Base-by-base conservation (phyloP, 2,329 filamentous ascomycete species). In the Pseudogymnoascus destructans region DNA sequence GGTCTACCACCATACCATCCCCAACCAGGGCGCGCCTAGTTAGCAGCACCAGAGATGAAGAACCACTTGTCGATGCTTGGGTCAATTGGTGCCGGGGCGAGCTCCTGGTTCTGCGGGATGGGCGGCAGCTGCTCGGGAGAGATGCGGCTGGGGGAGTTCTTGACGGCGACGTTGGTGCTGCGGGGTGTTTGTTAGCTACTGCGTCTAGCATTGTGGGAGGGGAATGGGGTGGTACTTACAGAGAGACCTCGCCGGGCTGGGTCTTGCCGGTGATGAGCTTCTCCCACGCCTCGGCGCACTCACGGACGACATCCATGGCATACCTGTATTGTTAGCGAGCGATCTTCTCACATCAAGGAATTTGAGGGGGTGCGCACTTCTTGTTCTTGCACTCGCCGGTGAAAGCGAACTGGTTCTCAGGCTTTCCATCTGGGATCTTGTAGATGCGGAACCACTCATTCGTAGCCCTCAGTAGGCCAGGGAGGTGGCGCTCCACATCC, bases 361-460 rank as follows among this genome's bases (percentile, higher is more conserved):
- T 2, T 2, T 36, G 4, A 17, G n/a, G 4, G 42, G 35, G 38
- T 19, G 15, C 55, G 67, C 67, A 90, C 87, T 87, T 89, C 85
- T 91, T 95, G 86, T 98, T 98, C 87, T 98, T 98, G 88, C 92
- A 97, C 81, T 98, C 93, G 79, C 93, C 93, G 61, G 91, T 96
- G 81, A 98, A 98, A 70, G 93, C 93, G 72, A 98, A 98, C 79
- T 97, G 93, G 85, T 98, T 98, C 87, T 98, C 93, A 69, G 92
- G 91, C 90, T 98, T 98, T 81, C 93, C 93, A 73, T 98, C 93
- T 72, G 93, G 93, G 77, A 98, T 98, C 83, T 98, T 98, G 87
- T 98, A 98, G 84, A 98, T 98, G 75, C 93, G 90, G 90, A 98
- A 98, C 93, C 93, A 98, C 81, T 98, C 93, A 73, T 98, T 98